phyloP scores from a whole-genome alignment of 371 early-diverging fungal species.

The Apophysomyces sp. region DNA sequence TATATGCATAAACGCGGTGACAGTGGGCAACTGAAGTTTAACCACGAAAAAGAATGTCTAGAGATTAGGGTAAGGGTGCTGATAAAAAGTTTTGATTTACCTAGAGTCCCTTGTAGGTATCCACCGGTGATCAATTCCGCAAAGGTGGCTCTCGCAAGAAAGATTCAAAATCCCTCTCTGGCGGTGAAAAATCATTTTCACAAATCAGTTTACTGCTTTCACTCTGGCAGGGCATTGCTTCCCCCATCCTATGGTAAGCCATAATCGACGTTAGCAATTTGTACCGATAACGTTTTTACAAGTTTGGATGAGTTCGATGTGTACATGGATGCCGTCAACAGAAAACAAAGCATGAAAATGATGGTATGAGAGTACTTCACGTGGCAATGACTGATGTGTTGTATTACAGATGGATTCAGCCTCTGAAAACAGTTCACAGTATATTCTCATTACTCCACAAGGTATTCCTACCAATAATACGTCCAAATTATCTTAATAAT shows the following conservation, averaged over 20 bases:
- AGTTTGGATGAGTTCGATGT: constrained; percentile 99
- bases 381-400: background rate
- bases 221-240: constrained; percentile 96
- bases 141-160: constrained; percentile 57
- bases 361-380: constrained; percentile 45
- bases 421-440: constrained; percentile 75
- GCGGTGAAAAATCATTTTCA: constrained; percentile 99
- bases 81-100: background rate
- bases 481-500: no score
- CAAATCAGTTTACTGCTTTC: constrained; percentile 95
- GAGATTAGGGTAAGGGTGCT: constrained; percentile 58
- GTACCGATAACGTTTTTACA: background rate
- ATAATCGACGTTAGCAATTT: background rate
- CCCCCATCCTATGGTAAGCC: constrained; percentile 87
- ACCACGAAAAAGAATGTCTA: constrained; percentile 74
- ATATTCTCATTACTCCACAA: constrained; percentile 95
- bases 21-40: constrained; percentile 81
- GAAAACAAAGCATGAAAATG: constrained; percentile 84
- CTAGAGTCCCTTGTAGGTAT: constrained; percentile 17
- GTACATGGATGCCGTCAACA: constrained; percentile 99
- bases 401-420: constrained; percentile 71
- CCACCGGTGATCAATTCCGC: constrained; percentile 43
- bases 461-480: no score
- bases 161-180: constrained; percentile 91
- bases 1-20: constrained; percentile 86